These are phyloP conservation scores for Fusarium compactum DNA, from an alignment of 2,329 filamentous ascomycete species.

Conservation along the genomic window DNA sequence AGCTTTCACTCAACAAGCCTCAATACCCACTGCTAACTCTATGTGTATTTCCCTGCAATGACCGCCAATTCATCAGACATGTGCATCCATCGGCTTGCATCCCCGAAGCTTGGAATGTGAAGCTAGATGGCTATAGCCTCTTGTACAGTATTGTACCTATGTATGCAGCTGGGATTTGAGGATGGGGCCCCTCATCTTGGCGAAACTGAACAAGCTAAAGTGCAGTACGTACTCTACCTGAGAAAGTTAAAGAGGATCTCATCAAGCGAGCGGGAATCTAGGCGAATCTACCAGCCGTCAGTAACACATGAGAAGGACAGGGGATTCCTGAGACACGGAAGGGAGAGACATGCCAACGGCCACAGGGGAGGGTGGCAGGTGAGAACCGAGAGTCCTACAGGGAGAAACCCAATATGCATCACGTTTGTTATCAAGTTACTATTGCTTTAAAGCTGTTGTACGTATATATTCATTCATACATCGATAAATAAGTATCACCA, in stretches of 20 bases:
- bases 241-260: conserved; percentile 17
- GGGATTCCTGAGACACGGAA: conserved; percentile 30
- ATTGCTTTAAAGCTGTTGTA: not conserved
- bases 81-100: conserved; percentile 22
- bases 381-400: not conserved
- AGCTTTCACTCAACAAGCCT: conserved; percentile 31
- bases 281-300: conserved; percentile 31
- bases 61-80: conserved; percentile 22
- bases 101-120: conserved; percentile 35
- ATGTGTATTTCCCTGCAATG: not conserved
- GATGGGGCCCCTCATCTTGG: conserved; percentile 14
- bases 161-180: conserved; percentile 11
- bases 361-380: not conserved
- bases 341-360: conserved; percentile 40
- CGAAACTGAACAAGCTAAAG: conserved; percentile 5
- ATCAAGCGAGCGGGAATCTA: conserved; percentile 33
- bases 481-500: not conserved
- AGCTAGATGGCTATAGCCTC: conserved; percentile 9
- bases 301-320: conserved; percentile 4
- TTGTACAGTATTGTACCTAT: not conserved
- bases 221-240: not conserved
- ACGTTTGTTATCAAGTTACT: not conserved
- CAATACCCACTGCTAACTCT: conserved; percentile 2
- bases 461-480: not conserved
- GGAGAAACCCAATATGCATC: conserved; percentile 5